phyloP scores from a whole-genome alignment of 345 rosid genomes.

The Conringia planisiliqua region DNA sequence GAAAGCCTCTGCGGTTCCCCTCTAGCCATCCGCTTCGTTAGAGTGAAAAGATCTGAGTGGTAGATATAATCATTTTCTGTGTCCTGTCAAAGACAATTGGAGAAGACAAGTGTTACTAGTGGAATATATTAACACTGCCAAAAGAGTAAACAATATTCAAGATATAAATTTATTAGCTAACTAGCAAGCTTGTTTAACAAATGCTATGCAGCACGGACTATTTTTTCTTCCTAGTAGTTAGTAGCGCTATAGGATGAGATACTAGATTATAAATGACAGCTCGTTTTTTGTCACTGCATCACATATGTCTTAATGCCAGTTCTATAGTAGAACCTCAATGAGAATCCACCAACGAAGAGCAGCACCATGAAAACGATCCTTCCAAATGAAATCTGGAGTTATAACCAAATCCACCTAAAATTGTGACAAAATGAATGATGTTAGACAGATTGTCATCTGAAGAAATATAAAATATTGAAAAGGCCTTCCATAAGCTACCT shows the following conservation, averaged over 20 bases:
- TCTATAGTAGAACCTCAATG: constrained; percentile 60
- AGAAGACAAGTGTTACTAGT: constrained; percentile 2
- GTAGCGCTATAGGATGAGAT: background rate
- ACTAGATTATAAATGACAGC: background rate
- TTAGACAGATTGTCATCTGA: constrained; percentile 1
- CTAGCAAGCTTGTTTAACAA: constrained; percentile 13
- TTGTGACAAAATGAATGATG: constrained; percentile 12
- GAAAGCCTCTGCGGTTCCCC: constrained; percentile 91
- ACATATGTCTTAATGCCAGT: background rate
- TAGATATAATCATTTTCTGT: constrained; percentile 95
- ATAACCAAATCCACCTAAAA: constrained; percentile 83
- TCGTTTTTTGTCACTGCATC: constrained; percentile 15
- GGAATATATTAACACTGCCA: constrained; percentile 5
- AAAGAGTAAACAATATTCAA: background rate
- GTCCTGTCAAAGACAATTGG: constrained; percentile 55
- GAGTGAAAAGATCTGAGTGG: constrained; percentile 89
- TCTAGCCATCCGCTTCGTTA: constrained; percentile 82
- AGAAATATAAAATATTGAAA: background rate
- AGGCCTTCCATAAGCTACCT: constrained; percentile 46
- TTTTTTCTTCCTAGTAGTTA: background rate
- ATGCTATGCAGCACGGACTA: background rate
- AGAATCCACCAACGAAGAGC: constrained; percentile 97
- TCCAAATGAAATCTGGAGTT: constrained; percentile 83
- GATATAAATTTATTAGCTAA: background rate
- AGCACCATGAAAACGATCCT: constrained; percentile 91